Conservation (phyloP, 352 stramenopile species). For the Globisporangium lucens region DNA sequence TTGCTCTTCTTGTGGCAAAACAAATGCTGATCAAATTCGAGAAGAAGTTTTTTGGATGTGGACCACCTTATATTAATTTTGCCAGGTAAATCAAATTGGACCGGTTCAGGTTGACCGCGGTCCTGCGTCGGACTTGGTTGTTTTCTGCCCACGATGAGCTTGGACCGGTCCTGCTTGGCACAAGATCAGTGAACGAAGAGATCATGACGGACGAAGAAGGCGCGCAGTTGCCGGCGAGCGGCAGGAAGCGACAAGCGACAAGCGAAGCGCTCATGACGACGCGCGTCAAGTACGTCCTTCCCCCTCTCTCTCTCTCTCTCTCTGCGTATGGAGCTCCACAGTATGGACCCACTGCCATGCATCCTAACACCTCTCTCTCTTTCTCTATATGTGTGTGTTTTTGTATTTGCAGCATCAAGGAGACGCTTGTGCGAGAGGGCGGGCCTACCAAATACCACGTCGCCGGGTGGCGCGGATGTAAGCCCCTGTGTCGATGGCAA, state of each 20-base stretch:
- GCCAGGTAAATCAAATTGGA: too few species aligned
- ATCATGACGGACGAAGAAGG: background rate
- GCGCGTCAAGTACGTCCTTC: slow-evolving; percentile 47
- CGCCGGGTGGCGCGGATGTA: slow-evolving; percentile 67
- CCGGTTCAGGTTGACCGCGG: too few species aligned
- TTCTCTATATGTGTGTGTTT: background rate
- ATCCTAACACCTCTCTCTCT: background rate
- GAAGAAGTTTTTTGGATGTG: too few species aligned
- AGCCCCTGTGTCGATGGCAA: background rate
- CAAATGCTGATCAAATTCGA: too few species aligned
- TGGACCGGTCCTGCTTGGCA: too few species aligned
- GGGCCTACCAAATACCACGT: slow-evolving; percentile 55
- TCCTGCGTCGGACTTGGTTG: too few species aligned
- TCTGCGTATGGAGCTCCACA: background rate
- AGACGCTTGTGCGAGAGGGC: slow-evolving; percentile 31
- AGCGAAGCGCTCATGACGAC: slow-evolving; percentile 35
- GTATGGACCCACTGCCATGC: background rate
- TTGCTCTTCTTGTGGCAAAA: background rate
- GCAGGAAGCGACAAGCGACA: slow-evolving; percentile 23
- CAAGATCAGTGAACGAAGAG: too few species aligned
- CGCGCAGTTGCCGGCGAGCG: slow-evolving; percentile 11
- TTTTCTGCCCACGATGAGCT: too few species aligned
- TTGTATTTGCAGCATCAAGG: slow-evolving; percentile 28
- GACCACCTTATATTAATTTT: too few species aligned
- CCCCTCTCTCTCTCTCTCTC: background rate